A percentile compares a stretch with the other conserved stretches of the same genome.
Conservation (phyloP, 2,329 filamentous ascomycete genomes). For the Ascochyta pisi region DNA sequence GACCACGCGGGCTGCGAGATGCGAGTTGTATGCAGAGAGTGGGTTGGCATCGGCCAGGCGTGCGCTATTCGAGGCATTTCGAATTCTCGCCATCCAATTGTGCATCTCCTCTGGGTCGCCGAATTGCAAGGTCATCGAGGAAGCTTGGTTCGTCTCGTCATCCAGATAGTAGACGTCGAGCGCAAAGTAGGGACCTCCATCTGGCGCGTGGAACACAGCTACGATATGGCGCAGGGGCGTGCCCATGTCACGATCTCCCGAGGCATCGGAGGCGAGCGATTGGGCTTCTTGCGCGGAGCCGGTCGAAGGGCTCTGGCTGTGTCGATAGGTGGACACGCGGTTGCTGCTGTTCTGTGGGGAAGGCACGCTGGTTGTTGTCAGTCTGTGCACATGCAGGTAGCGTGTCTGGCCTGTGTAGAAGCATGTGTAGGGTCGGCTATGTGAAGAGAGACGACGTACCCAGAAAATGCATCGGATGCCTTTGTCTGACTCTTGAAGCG, state of each 20-base stretch:
- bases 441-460: neutral
- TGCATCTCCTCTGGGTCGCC: constrained; percentile 69
- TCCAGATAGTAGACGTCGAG: constrained; percentile 73
- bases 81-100: constrained; percentile 68
- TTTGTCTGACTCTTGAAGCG: constrained; percentile 72
- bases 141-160: constrained; percentile 66
- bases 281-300: constrained; percentile 66
- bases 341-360: constrained; percentile 35
- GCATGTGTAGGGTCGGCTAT: no score
- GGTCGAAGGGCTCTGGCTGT: constrained; percentile 65
- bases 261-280: constrained; percentile 56
- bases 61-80: constrained; percentile 64
- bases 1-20: constrained; percentile 67
- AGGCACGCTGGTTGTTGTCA: constrained; percentile 36
- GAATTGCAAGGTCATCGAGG: constrained; percentile 69
- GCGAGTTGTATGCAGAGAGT: constrained; percentile 66
- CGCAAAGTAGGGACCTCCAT: constrained; percentile 70
- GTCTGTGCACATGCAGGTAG: neutral
- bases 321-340: constrained; percentile 56
- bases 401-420: no score
- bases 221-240: constrained; percentile 71
- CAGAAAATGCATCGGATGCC: constrained; percentile 66
- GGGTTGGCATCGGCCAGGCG: constrained; percentile 59
- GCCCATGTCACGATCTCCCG: constrained; percentile 62
- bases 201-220: constrained; percentile 70